A percentile compares a stretch with the other conserved stretches of the same genome.
phyloP scores from a whole-genome alignment of 495 filamentous ascomycete genomes.

The Eremomyces bilateralis region DNA sequence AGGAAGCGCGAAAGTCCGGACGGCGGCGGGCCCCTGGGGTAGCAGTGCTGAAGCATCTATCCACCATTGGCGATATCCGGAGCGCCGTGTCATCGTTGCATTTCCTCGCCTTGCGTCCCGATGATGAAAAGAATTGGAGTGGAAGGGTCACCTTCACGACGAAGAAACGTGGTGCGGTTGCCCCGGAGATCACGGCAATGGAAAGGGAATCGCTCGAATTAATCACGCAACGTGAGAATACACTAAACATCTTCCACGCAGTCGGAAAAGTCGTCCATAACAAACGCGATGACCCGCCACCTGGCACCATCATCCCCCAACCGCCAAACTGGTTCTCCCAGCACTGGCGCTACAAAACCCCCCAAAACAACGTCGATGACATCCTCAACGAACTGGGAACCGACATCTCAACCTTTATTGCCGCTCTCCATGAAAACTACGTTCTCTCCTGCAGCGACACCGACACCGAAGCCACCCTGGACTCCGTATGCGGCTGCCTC shows the following conservation, averaged over 20 bases:
- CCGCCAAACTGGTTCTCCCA: conserved; percentile 43
- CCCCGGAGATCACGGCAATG: conserved; percentile 38
- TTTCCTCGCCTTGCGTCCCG: conserved; percentile 64
- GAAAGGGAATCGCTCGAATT: conserved; percentile 51
- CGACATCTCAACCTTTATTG: conserved; percentile 69
- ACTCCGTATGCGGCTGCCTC: conserved; percentile 50
- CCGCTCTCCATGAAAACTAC: conserved; percentile 92
- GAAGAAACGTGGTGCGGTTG: conserved; percentile 35
- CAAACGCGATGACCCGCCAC: conserved; percentile 38
- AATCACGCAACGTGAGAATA: conserved; percentile 67
- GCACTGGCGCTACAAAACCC: conserved; percentile 36
- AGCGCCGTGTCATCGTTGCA: conserved; percentile 78
- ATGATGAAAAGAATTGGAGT: conserved; percentile 43
- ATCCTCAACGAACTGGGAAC: conserved; percentile 79
- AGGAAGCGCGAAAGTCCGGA: conserved; percentile 52
- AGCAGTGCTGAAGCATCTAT: conserved; percentile 46
- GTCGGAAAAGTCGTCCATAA: conserved; percentile 92
- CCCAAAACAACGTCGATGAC: conserved; percentile 48
- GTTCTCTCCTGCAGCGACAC: conserved; percentile 52
- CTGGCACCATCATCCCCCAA: no score
- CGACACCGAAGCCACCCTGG: conserved; percentile 37
- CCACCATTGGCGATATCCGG: conserved; percentile 74
- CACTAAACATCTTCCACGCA: conserved; percentile 83
- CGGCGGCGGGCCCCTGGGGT: conserved; percentile 46
- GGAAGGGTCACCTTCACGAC: conserved; percentile 35